Evolutionary conservation across 2,329 filamentous ascomycete species (phyloP), one percentile per base, ranked within the genome.

Genomic region (Colletotrichum acutatum): DNA sequence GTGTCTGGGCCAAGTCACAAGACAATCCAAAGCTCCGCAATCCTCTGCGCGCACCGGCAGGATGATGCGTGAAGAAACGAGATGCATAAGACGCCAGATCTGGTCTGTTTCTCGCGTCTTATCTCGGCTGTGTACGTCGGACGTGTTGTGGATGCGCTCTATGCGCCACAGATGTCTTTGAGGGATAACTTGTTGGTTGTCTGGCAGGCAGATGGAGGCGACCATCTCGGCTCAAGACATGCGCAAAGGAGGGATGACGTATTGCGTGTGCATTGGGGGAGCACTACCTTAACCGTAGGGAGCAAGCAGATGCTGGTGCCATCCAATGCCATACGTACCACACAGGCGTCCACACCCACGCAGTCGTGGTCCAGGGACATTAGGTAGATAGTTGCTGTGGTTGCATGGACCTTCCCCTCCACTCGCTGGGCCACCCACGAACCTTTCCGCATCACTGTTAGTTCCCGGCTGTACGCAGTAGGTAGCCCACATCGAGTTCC

Each of bases 351-450:
- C 52, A 52, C 42, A 63, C 64, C 57, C 54, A 30, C 34, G 42
- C 54, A 66, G 12, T 37, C 34, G 34, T 37, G 42, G 32, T 34
- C 32, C 11, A 34, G 32, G 11, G 16, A 37, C 42, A 22, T 7
- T 11, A 42, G 14, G 12, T 42, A 19, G 16, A 5, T 42, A 49
- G 19, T 22, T 49, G 42, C 42, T 49, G 42, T 49, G 26, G 26
- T 54, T 69, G 64, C 69, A 72, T 72, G 69, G 66, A 57, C 65
- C 65, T 63, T 54, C 59, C 58, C 58, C 53, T 54, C 66, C 58
- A 52, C 53, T 24, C 11, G 46, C 61, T 53, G 61, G 30, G 22
- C 28, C 60, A 63, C 60, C 28, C n/a, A 53, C 46, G 46, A 63
- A 24, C 46, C 61, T 56, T 65, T 66, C 67, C 56, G 67, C 62